Percentiles rank a stretch among this genome's conserved stretches.
These are phyloP conservation scores for Ophiostoma piceae DNA, from an alignment of 2,329 filamentous ascomycete genomes.

Conservation along the genomic window DNA sequence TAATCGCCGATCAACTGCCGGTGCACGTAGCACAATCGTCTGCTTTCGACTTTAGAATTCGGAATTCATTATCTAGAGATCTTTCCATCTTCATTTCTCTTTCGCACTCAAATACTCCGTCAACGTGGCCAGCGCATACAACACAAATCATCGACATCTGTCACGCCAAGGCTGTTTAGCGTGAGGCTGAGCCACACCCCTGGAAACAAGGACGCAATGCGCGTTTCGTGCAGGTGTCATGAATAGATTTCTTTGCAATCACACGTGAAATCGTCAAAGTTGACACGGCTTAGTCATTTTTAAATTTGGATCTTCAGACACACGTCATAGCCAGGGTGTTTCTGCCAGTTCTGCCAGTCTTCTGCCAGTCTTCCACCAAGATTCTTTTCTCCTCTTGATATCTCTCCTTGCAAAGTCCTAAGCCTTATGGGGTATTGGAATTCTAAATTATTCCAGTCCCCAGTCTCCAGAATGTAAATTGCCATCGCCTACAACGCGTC, in stretches of 20 bases:
- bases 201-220: slow-evolving; percentile 7
- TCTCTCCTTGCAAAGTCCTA: not conserved
- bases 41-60: not conserved
- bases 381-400: not conserved
- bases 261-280: not conserved
- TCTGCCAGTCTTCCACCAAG: not conserved
- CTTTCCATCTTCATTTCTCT: not conserved
- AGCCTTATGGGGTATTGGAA: not conserved
- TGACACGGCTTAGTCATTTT: not conserved
- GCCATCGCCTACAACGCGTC: not conserved
- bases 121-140: not conserved
- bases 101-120: not conserved
- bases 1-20: not conserved
- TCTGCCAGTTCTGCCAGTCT: not conserved
- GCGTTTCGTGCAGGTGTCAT: not conserved
- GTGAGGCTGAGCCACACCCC: slow-evolving; percentile 11
- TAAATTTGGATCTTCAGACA: not conserved
- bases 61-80: not conserved
- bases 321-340: not conserved
- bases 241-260: not conserved
- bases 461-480: not conserved
- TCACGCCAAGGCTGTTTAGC: slow-evolving; percentile 11
- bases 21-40: not conserved
- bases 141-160: not conserved
- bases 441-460: not conserved